Conservation (phyloP, 2,329 filamentous ascomycete species). For the Rugonectria rugulosa region DNA sequence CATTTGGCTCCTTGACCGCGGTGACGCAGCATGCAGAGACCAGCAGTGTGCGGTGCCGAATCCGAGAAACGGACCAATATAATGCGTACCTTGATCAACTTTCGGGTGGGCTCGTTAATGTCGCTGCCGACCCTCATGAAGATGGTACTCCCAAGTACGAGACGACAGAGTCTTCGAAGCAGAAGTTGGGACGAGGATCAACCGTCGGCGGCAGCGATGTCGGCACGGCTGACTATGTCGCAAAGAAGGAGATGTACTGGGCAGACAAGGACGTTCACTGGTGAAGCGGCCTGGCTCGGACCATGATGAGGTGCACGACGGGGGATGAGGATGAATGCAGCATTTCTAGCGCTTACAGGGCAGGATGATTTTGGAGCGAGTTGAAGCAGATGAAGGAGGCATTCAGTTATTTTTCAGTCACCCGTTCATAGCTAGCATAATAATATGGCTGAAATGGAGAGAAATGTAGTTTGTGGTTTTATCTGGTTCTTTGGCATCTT, state of each 20-base stretch:
- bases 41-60: conserved; percentile 49
- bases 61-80: conserved; percentile 51
- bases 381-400: no score
- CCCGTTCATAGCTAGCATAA: no score
- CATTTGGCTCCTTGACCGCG: conserved; percentile 51
- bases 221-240: no score
- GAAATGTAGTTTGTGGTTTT: no score
- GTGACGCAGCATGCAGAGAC: conserved; percentile 60
- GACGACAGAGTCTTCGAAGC: conserved; percentile 26
- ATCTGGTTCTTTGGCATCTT: neutral
- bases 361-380: no score
- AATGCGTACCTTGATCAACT: conserved; percentile 43
- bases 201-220: no score
- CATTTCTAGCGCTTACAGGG: no score
- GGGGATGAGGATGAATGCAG: no score
- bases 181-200: neutral
- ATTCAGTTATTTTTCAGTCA: no score
- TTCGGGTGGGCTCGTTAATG: conserved; percentile 42
- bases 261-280: conserved; percentile 15
- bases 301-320: no score
- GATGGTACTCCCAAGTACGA: conserved; percentile 42
- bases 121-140: conserved; percentile 24
- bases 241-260: neutral
- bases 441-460: no score
- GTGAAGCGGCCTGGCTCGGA: conserved; percentile 13